Evolutionary conservation across 768 basidiomycete genomes (phyloP), one percentile per base, ranked within the genome.

Genomic region (Tephrocybe sp.): DNA sequence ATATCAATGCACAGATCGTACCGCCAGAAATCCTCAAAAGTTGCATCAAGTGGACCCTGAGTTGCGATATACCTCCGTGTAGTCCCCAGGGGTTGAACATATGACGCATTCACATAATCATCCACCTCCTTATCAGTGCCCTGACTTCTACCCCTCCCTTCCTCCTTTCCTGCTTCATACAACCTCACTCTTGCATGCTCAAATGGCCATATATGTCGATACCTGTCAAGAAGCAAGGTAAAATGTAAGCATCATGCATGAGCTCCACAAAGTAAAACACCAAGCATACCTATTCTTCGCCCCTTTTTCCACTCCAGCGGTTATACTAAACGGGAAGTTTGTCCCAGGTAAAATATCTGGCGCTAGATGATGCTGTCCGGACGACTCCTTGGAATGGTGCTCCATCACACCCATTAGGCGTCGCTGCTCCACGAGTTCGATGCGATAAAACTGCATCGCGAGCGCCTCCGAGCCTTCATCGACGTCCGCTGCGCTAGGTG

Each of bases 181-280:
- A 98, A 73, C 41, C 86, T 79, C 3, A 98, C 94, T 33, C 96
- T 86, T 18, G 95, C 88, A 62, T 95, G 93, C 63, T 96, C 94
- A 57, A 94, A 98, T 0, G 96, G 96, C 92, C 94, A 98, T 51
- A 98, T 97, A 65, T 98, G 89, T 53, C 88, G 86, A 71, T 97
- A 98, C 55, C 93, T 93, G 56, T 26, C n/a, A n/a, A n/a, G 43
- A 12, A 28, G 15, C 34, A 36, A 57, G 37, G 54, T 12, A 18
- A 50, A 25, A 15, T 37, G 9, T 36, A 23, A 9, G 14, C 41
- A 42, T 8, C 25, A 24, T 33, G 25, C 11, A 33, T 12, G 15
- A 14, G 7, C 8, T 15, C 6, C 6, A 4, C 15, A 5, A 36
- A 12, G 7, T 12, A 36, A 36, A 33, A 9, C 14, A 6, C n/a